Base-by-base conservation (phyloP, 345 rosid genomes). In the Geranium rotundifolium region DNA sequence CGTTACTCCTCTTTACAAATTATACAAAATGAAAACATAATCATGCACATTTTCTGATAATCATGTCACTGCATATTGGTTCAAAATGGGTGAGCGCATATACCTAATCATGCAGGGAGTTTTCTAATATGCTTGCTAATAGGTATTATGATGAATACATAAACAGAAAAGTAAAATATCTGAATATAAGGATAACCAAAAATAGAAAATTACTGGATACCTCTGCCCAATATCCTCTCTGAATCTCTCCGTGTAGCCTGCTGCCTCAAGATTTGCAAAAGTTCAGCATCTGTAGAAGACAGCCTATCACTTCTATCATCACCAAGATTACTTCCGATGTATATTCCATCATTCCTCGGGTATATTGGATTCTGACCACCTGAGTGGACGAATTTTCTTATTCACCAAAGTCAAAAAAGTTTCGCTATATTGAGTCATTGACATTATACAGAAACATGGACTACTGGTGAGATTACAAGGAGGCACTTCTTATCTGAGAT, bases 191-290 rank as follows among this genome's bases (percentile, higher is more conserved):
- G 14, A 46, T 46, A 9, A 46, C 52, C 12, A 46, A 9, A 46
- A 46, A 46, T 37, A 12, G 52, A 12, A 9, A 46, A 46, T 46
- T 46, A 46, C 15, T 9, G 52, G 52, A 46, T 46, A 46, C 52
- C 52, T 46, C 15, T 12, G 14, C 52, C 52, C 8, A 46, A 46
- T 46, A 46, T 46, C 52, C 52, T 46, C 16, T 46, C 14, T 7
- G 52, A 46, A 9, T 57, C 60, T 29, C 61, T 72, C 23, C 10
- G 52, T 20, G 64, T 59, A 66, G 70, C 71, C 19, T 65, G 74
- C 58, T 74, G 65, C 39, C 71, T 69, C 55, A 69, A 70, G 17
- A 59, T 39, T 63, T 63, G 58, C 62, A 69, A 73, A 39, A 70
- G 73, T n/a, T 74, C 74, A 41, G 71, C 49, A 55, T 61, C 59